Evolutionary conservation across 257 asterid genomes (phyloP), one percentile per base, ranked within the genome.

Genomic region (Fraxinus pennsylvanica): DNA sequence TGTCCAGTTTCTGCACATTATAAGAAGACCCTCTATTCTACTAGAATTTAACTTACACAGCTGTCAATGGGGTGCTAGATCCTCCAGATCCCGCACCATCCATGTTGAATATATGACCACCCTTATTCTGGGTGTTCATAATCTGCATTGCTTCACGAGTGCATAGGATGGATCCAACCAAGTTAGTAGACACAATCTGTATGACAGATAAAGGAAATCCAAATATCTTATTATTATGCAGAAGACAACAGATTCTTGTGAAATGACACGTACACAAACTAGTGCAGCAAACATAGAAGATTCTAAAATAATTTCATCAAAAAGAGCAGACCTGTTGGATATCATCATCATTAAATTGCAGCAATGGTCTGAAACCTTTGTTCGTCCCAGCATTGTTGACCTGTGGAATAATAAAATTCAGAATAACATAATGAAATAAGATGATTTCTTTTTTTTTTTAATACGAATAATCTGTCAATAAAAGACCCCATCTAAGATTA

Each of bases 21-120:
- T 9, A 29, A 52, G 73, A 68, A 25, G 21, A 79, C 70, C 41
- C 21, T 73, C 21, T 54, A 54, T 25, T 72, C 29, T 6, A 78
- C 9, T n/a, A 74, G 65, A 72, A 76, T 52, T 75, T 70, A 79
- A 81, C 97, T 88, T 90, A 95, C 99, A 93, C 98, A 47, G 99
- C 98, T 21, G 98, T 95, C 69, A 95, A 88, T 15, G 99, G 99
- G 72, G 99, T 95, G 88, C 99, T 95, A 39, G 98, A 95, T 63
- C 99, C 99, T 52, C 99, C 99, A 36, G 98, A 95, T 67, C 99
- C 98, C 3, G 97, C 97, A 81, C 99, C 99, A 81, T 95, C 99
- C 98, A 95, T 95, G 90, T 95, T 95, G 82, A 95, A 95, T 74
- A 95, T 87, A 80, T 93, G 97, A 80, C 99, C 99, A 73, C 96